Base-by-base conservation (phyloP, 352 stramenopile species). In the Phytophthora constricta region DNA sequence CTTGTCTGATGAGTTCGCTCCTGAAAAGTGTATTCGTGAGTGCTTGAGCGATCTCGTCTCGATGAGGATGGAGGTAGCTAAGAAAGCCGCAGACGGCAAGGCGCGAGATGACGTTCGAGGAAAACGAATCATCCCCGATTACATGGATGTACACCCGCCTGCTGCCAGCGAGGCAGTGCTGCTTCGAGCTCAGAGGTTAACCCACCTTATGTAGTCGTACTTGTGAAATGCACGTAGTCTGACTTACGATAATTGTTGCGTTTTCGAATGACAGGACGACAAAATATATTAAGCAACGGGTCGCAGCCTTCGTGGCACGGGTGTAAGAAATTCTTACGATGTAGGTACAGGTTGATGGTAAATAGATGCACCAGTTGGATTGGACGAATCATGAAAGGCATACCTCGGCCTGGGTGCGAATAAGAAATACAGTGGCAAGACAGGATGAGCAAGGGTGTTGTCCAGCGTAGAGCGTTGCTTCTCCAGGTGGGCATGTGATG, bases 41-140 rank as follows among this genome's bases (percentile, higher is more conserved):
- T 88, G 82, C 23, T 65, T 96, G 27, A 57, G 69, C n/a, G 79
- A 92, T 9, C 77, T 94, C 22, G 83, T 92, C 0, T 61, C 27
- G 7, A 89, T 88, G 61, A 81, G 72, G 37, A 46, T 46, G 54
- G 72, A 75, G 13, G 77, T 96, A 43, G 77, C 74, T 4, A 78
- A 79, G 47, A 89, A 84, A 25, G 84, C 84, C n/a, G 80, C 77
- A 20, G 68, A 76, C 9, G 84, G 85, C 5, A 96, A 95, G 58
- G 58, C 72, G 10, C 76, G 87, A 0, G 88, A 96, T 52, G 85
- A 96, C 42, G 77, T 78, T 8, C 88, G 88, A 26, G 88, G 88
- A 0, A 58, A 85, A 47, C 72, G 79, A 13, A 93, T 91, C 49
- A 86, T 91, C 39, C 70, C 82, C 0, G 85, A 92, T 66, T 96